These are phyloP conservation scores for Elsinoe necatrix DNA, from an alignment of 2,329 filamentous ascomycete genomes.

Conservation along the genomic window DNA sequence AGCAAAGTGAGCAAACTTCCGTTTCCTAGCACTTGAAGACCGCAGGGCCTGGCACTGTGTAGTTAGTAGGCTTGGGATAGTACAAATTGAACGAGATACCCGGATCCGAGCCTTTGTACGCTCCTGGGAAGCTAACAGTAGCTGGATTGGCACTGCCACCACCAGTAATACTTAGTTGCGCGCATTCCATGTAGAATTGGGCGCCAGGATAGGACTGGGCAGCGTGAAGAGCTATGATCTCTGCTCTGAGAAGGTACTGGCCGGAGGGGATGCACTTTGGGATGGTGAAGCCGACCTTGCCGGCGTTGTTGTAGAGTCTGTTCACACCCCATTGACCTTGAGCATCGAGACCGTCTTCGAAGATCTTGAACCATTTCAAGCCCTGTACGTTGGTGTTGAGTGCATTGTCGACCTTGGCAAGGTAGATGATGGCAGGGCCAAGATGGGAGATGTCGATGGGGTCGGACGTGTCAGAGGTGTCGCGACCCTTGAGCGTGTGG, in stretches of 20 bases:
- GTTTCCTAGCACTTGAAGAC: conserved; percentile 19
- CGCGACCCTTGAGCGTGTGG: conserved; percentile 16
- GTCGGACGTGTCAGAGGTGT: conserved; percentile 6
- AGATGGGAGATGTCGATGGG: conserved; percentile 13
- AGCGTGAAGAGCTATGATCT: conserved; percentile 49
- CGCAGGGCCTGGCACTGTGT: conserved; percentile 20
- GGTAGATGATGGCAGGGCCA: conserved; percentile 14
- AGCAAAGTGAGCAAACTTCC: not conserved
- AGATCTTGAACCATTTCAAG: conserved; percentile 47
- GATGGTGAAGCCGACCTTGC: conserved; percentile 32
- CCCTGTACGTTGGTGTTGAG: conserved; percentile 38
- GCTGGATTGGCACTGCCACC: conserved; percentile 13
- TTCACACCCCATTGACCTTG: conserved; percentile 44
- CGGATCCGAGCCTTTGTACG: conserved; percentile 7
- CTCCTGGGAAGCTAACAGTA: conserved; percentile 13
- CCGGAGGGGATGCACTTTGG: conserved; percentile 46
- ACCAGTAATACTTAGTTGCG: conserved; percentile 20
- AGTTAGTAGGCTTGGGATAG: conserved; percentile 14
- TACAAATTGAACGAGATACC: conserved; percentile 16
- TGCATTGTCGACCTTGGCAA: conserved; percentile 35
- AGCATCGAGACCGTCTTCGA: conserved; percentile 37
- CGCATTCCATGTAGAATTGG: conserved; percentile 34
- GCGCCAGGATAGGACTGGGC: conserved; percentile 38
- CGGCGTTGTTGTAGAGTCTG: conserved; percentile 25
- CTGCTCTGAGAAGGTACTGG: conserved; percentile 48